A percentile compares a stretch with the other conserved stretches of the same genome.
These are phyloP conservation scores for Parascedosporium putredinis DNA, from an alignment of 2,329 filamentous ascomycete genomes.

Conservation along the genomic window DNA sequence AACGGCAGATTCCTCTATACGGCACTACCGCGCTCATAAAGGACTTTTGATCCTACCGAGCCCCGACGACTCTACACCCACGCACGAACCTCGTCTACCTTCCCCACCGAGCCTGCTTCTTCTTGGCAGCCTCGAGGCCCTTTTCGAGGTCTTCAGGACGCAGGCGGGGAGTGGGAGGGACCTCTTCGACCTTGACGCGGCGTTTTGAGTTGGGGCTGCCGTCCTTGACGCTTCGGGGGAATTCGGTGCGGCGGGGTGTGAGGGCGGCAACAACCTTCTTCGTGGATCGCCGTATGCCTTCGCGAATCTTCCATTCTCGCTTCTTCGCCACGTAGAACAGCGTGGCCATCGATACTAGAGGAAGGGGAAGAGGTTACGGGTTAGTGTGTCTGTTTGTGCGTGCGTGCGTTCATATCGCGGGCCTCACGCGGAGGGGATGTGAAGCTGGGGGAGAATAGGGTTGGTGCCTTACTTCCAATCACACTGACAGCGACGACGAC, in stretches of 20 bases:
- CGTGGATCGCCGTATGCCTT: constrained; percentile 60
- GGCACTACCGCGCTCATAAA: too few relatives aligned
- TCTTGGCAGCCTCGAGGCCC: constrained; percentile 30
- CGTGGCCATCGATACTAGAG: constrained; percentile 48
- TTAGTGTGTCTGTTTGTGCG: too few relatives aligned
- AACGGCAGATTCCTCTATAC: too few relatives aligned
- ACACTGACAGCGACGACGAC: constrained; percentile 58
- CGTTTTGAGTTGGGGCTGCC: constrained; percentile 15
- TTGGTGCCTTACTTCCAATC: constrained; percentile 51
- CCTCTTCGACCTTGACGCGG: constrained; percentile 41
- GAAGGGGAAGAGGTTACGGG: neutral
- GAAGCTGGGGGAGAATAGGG: neutral
- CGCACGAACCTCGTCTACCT: too few relatives aligned
- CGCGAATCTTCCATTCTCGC: constrained; percentile 69
- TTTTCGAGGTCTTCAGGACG: constrained; percentile 50
- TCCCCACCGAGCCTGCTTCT: constrained; percentile 19
- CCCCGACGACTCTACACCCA: too few relatives aligned
- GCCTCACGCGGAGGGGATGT: too few relatives aligned
- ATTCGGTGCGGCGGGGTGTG: constrained; percentile 51
- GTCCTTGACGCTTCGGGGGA: constrained; percentile 47
- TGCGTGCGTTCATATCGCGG: too few relatives aligned
- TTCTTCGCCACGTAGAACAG: constrained; percentile 78
- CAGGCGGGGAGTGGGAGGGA: constrained; percentile 48
- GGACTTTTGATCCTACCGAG: too few relatives aligned
- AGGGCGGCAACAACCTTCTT: constrained; percentile 50